Conservation (phyloP, 148 eudicot species). For the Selenicereus undatus region DNA sequence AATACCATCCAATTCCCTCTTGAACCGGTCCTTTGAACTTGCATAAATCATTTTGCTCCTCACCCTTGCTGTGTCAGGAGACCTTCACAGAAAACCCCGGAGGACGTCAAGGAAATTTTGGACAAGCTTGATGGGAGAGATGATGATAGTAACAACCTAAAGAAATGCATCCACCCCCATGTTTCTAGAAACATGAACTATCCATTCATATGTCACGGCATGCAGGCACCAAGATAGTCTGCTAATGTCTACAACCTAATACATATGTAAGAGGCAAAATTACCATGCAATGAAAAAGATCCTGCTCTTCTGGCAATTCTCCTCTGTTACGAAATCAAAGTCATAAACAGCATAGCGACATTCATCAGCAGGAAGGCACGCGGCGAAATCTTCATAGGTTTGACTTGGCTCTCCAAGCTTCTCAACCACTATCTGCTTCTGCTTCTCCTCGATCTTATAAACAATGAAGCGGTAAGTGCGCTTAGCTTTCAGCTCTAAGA, state of each 20-base stretch:
- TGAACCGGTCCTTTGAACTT: constrained; percentile 83
- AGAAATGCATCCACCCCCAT: background rate
- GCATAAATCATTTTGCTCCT: constrained; percentile 90
- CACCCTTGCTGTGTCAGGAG: constrained; percentile 72
- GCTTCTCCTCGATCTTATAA: constrained; percentile 78
- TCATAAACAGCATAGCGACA: constrained; percentile 80
- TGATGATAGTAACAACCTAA: background rate
- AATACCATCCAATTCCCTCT: constrained; percentile 80
- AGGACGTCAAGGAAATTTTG: background rate
- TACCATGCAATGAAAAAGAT: constrained; percentile 93
- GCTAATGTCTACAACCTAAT: background rate
- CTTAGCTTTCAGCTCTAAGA: constrained; percentile 82
- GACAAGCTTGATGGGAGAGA: background rate
- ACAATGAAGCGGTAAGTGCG: constrained; percentile 70
- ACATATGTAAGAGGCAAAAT: background rate
- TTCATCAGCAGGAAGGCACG: constrained; percentile 71
- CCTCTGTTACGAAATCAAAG: constrained; percentile 71
- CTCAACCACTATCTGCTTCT: constrained; percentile 79
- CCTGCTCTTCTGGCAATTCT: constrained; percentile 84
- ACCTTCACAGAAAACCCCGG: constrained; percentile 32
- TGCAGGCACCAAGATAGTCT: background rate
- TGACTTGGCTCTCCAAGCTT: constrained; percentile 69
- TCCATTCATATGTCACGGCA: background rate
- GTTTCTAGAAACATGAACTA: background rate
- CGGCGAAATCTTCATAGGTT: constrained; percentile 64